A percentile compares a stretch with the other conserved stretches of the same genome.
Evolutionary conservation across 805 yeast species (phyloP).

Genomic region (Lipomyces sp.): DNA sequence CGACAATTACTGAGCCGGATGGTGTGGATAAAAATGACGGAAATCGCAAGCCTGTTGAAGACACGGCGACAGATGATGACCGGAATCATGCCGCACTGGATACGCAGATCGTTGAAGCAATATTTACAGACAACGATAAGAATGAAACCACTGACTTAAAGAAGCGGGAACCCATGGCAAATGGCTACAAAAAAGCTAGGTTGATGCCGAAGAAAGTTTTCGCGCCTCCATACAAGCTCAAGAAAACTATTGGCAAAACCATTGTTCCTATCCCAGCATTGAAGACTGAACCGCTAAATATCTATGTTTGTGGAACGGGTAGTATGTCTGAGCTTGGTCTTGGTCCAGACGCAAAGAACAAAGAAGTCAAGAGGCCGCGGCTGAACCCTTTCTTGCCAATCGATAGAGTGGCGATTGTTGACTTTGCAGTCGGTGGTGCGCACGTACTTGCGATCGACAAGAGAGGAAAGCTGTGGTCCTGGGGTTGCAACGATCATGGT

Average conservation of each 20-base stretch:
- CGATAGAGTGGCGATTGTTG: slow-evolving; percentile 73
- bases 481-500: slow-evolving; percentile 96
- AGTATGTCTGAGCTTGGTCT: slow-evolving; percentile 96
- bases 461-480: slow-evolving; percentile 85
- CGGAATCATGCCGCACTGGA: slow-evolving; percentile 1
- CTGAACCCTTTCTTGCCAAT: slow-evolving; percentile 73
- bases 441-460: slow-evolving; percentile 84
- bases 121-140: background rate
- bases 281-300: slow-evolving; percentile 61
- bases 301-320: slow-evolving; percentile 95
- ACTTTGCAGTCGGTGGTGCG: slow-evolving; percentile 95
- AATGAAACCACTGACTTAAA: background rate
- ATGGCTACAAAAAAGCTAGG: slow-evolving; percentile 2
- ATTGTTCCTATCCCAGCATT: slow-evolving; percentile 40
- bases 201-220: background rate
- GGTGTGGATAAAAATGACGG: slow-evolving; percentile 4
- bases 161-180: background rate
- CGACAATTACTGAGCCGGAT: slow-evolving; percentile 30
- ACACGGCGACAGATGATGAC: background rate
- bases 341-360: slow-evolving; percentile 91
- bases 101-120: slow-evolving; percentile 17
- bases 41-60: slow-evolving; percentile 3
- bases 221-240: slow-evolving; percentile 23
- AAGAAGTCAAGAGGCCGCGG: slow-evolving; percentile 95
- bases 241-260: slow-evolving; percentile 22